Base-by-base conservation (phyloP, 805 yeast genomes). In the Candida adriatica region DNA sequence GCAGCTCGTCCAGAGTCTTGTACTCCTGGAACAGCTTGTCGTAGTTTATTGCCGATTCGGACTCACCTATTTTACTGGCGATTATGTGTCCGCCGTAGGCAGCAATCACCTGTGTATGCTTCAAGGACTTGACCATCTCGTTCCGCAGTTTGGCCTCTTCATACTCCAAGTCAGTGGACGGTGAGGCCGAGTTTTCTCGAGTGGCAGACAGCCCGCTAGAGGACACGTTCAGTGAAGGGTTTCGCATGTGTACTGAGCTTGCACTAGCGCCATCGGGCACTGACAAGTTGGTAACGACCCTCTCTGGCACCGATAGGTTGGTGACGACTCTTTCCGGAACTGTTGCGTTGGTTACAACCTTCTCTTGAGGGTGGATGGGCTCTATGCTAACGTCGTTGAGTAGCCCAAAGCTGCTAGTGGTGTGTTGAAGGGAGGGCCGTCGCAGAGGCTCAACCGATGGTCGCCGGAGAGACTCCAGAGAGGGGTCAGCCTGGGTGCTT, bases 81-180 rank as follows among this genome's bases (percentile, higher is more conserved):
- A 47, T 24, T 37, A 44, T 30, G 51, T 36, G 58, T 41, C 30
- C 47, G 41, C 38, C 36, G 21, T 46, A 38, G 11, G 34, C 31
- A 1, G 41, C 18, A 16, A 48, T 19, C 6, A 21, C 34, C 26
- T 27, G 16, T 31, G 39, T 11, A 27, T 5, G 3, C 29, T 23
- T 16, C 38, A 36, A 17, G 2, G 34, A 29, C n/a, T 23, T 26
- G 24, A 41, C 11, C 19, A 38, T 31, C 2, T 28, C 18, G 26
- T 44, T 48, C 25, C 39, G 18, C 8, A 22, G 16, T 20, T 25
- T 31, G 21, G 16, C 15, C 21, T 29, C 40, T 16, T 35, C 45
- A 13, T 20, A 31, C 24, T 35, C 43, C 7, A 29, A 17, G 7
- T 30, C 41, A 2, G 29, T 24, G 4, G 34, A 30, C n/a, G 23